Conservation (phyloP, 352 stramenopile species). For the Phytophthora pinifolia region DNA sequence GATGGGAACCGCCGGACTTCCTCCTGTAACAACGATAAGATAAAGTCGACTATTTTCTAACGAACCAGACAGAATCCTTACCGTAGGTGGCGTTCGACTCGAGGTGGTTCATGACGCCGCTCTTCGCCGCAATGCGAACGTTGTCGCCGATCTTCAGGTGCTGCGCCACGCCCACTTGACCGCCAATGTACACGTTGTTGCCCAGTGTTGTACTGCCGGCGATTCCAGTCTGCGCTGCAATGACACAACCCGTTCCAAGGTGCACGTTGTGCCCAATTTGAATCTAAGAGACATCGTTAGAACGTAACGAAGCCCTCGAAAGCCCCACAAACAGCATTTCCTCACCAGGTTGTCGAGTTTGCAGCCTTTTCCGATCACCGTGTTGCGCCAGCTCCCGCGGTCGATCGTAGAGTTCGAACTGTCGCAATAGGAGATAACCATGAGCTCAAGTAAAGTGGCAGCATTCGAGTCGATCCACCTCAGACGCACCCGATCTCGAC, state of each 20-base stretch:
- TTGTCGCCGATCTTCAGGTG: constrained; percentile 80
- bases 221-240: constrained; percentile 82
- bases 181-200: constrained; percentile 73
- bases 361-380: constrained; percentile 61
- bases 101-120: constrained; percentile 79
- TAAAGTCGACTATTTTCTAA: not conserved
- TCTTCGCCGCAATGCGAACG: constrained; percentile 85
- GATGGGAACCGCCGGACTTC: constrained; percentile 71
- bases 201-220: constrained; percentile 80
- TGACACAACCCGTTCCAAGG: constrained; percentile 66
- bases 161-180: constrained; percentile 84
- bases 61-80: constrained; percentile 9
- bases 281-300: constrained; percentile 46
- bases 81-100: constrained; percentile 56
- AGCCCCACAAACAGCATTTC: not conserved
- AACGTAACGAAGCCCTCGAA: no score
- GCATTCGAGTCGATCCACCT: not conserved
- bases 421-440: not conserved
- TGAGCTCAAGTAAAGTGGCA: no score
- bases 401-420: constrained; percentile 83
- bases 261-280: constrained; percentile 89
- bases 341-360: constrained; percentile 86
- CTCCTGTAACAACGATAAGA: constrained; percentile 36
- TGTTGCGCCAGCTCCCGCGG: constrained; percentile 85
- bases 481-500: constrained; percentile 75